Base-by-base conservation (phyloP, 805 yeast genomes). In the Dipodascopsis uninucleata region DNA sequence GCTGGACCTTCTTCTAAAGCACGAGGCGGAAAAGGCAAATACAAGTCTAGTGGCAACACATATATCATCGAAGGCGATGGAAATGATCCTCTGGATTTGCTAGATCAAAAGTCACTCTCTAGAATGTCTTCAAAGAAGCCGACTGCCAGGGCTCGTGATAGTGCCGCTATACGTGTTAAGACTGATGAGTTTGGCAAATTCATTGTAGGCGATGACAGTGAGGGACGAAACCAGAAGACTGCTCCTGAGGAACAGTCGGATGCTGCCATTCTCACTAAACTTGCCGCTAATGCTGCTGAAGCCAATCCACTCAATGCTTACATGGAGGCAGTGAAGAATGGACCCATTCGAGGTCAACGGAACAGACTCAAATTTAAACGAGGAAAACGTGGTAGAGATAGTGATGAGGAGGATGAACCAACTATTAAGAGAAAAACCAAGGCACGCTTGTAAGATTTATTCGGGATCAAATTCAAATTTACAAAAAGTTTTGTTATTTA, bases 301-400 rank as follows among this genome's bases (percentile, higher is more conserved):
- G 65, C 67, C 22, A 68, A 70, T 36, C 95, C 96, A 14, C 77
- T 90, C 54, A 85, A 85, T 61, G 97, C 97, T 0, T 93, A 93
- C 63, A 77, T 88, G 55, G 96, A 88, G 52, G 98, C 98, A 5
- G 87, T 93, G 20, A 82, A 78, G 64, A 85, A 83, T 58, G 97
- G 93, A 20, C 97, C 97, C 24, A 79, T 88, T 3, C 82, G 96
- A 66, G 96, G 97, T 47, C 96, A 86, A 71, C 79, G 78, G 70
- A 89, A 89, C 66, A 87, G 79, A 69, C 77, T 90, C 74, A 90
- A 88, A 68, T 90, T 79, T 70, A 85, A 83, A 68, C 79, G 82
- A 63, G 75, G 78, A 39, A 71, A 72, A 42, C 71, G 71, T 7
- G 28, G 48, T 7, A 78, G 75, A 28, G 77, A 71, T 37, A 81